Base-by-base conservation (phyloP, 306 rosid genomes). In the Cucumis hystrix region DNA sequence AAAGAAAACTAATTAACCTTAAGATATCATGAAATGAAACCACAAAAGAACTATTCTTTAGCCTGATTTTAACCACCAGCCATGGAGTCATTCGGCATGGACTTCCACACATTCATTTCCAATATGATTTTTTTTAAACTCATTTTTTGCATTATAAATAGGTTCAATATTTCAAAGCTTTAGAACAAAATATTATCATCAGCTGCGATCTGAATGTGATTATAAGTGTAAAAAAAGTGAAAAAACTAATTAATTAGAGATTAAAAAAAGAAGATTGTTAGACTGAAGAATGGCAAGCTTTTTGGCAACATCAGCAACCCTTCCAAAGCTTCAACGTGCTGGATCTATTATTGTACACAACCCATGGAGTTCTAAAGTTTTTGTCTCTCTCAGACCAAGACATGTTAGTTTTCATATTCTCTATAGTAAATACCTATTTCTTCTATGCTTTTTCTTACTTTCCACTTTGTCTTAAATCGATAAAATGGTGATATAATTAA, bases 291-390 rank as follows among this genome's bases (percentile, higher is more conserved):
- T 77, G 80, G 80, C 80, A 28, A 77, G 72, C 59, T 41, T 47
- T 37, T 45, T 77, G 35, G 60, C 73, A 30, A 11, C 60, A 15
- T 49, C 73, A 16, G n/a, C 74, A 28, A 62, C 51, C 33, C 8
- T 63, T 33, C 62, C 74, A n/a, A 77, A 63, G 49, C 74, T 77
- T 21, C 25, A 25, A 30, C 63, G 14, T 25, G 61, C 73, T 28
- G 21, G 80, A 64, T 57, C 74, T 41, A 11, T 63, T 49, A 25
- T 17, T 56, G 35, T 64, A 3, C 60, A 11, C 13, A 77, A 9
- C 10, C 80, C 73, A 25, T 64, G 62, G 63, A 77, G 51, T 20
- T 77, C 80, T 16, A 63, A 55, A 28, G 80, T 35, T 64, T 63
- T 77, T 10, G 63, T 77, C 74, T 28, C 74, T 30, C 14, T 63